A percentile compares a stretch with the other conserved stretches of the same genome.
These are phyloP conservation scores for Syncephalastrum sp. DNA, from an alignment of 371 early-diverging fungal genomes.

Conservation along the genomic window DNA sequence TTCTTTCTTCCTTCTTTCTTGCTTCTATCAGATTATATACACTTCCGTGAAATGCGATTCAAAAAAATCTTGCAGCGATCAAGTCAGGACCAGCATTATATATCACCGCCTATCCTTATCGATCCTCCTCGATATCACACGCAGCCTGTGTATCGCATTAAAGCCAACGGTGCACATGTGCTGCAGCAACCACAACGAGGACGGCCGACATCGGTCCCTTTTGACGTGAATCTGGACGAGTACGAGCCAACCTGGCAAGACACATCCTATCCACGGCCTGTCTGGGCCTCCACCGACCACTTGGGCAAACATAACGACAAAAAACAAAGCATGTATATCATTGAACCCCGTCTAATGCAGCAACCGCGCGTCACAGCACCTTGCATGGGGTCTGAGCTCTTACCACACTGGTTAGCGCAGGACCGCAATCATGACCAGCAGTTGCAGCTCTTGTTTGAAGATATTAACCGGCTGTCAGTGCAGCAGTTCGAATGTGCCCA, in stretches of 20 bases:
- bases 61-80: not conserved
- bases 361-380: no score
- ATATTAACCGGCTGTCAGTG: conserved; percentile 1
- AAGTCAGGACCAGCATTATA: not conserved
- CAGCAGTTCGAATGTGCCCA: not conserved
- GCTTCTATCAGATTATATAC: no score
- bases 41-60: not conserved
- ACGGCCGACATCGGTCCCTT: no score
- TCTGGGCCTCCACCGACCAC: no score
- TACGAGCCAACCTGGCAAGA: no score
- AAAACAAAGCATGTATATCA: no score
- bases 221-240: no score
- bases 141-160: not conserved
- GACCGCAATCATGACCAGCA: not conserved
- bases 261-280: no score
- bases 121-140: conserved; percentile 2
- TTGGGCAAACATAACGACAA: no score
- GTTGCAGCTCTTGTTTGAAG: conserved; percentile 9
- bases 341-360: no score
- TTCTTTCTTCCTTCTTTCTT: not conserved
- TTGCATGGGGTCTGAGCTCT: no score
- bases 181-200: not conserved
- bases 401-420: no score
- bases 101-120: not conserved
- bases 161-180: conserved; percentile 7